Conservation (phyloP, 2,329 filamentous ascomycete genomes). For the Leptographium galeiforme region DNA sequence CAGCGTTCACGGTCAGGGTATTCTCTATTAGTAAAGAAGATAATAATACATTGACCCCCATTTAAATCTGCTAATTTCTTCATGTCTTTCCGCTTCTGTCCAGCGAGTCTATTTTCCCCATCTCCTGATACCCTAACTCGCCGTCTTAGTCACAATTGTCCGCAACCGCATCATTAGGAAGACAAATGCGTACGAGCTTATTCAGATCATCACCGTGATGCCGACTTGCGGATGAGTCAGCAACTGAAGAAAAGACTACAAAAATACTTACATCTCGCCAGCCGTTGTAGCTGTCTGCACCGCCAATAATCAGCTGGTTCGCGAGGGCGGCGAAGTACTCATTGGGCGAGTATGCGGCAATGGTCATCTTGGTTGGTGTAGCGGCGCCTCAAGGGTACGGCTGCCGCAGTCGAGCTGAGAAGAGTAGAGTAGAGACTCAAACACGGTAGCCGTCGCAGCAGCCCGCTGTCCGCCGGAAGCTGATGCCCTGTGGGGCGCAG, state of each 20-base stretch:
- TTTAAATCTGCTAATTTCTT: too few relatives aligned
- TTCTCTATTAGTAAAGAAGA: too few relatives aligned
- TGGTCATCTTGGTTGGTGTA: constrained; percentile 19
- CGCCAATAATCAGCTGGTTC: constrained; percentile 41
- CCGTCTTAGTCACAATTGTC: constrained; percentile 34
- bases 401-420: constrained; percentile 75
- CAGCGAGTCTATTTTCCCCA: too few relatives aligned
- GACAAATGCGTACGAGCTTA: constrained; percentile 37
- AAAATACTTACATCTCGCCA: constrained; percentile 41
- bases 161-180: constrained; percentile 33
- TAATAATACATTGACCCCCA: too few relatives aligned
- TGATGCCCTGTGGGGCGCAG: constrained; percentile 54
- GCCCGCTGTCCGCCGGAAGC: constrained; percentile 82
- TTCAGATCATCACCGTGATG: constrained; percentile 41
- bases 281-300: constrained; percentile 44
- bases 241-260: not conserved
- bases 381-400: constrained; percentile 34
- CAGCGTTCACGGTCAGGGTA: too few relatives aligned
- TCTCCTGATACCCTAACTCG: constrained; percentile 5
- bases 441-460: constrained; percentile 77
- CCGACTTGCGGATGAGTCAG: constrained; percentile 19
- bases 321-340: constrained; percentile 44
- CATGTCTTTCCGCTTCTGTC: too few relatives aligned
- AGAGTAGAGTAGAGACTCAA: constrained; percentile 73
- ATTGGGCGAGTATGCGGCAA: constrained; percentile 48